These are phyloP conservation scores for Botrytis paeoniae DNA, from an alignment of 2,329 filamentous ascomycete genomes.

Conservation along the genomic window DNA sequence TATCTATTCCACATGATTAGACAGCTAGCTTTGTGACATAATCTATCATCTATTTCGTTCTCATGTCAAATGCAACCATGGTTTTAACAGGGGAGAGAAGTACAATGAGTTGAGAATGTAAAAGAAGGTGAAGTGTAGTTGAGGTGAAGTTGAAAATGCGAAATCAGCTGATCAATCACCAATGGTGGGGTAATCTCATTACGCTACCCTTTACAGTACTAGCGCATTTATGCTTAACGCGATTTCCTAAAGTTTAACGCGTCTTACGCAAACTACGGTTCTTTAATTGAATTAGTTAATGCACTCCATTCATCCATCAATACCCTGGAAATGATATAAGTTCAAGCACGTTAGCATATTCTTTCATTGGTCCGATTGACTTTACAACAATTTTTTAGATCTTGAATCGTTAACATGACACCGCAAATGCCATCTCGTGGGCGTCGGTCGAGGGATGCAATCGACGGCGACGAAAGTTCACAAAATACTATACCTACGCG, in stretches of 20 bases:
- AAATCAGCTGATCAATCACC: slow-evolving; percentile 1
- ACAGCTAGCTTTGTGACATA: not conserved
- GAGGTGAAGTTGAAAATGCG: slow-evolving; percentile 1
- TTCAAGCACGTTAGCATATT: not conserved
- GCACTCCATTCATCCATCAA: not conserved
- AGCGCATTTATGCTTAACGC: not conserved
- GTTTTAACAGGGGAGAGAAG: not conserved
- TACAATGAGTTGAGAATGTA: not conserved
- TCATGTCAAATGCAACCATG: not conserved
- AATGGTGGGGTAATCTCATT: not conserved
- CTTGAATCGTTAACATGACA: slow-evolving; percentile 16
- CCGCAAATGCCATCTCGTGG: slow-evolving; percentile 17
- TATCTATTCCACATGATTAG: not conserved
- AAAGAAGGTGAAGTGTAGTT: not conserved
- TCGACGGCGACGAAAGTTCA: slow-evolving; percentile 32
- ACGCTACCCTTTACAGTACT: not conserved
- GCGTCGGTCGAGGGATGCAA: slow-evolving; percentile 27
- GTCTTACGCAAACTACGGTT: not conserved
- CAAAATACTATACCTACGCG: slow-evolving; percentile 24
- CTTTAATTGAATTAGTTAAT: not conserved
- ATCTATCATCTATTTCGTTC: not conserved
- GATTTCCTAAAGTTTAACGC: not conserved
- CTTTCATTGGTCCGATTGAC: not conserved
- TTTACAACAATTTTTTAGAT: not conserved
- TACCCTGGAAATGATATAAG: not conserved